Evolutionary conservation across 352 stramenopile species (phyloP), one percentile per base, ranked within the genome.

Genomic region (Phytophthora constricta): DNA sequence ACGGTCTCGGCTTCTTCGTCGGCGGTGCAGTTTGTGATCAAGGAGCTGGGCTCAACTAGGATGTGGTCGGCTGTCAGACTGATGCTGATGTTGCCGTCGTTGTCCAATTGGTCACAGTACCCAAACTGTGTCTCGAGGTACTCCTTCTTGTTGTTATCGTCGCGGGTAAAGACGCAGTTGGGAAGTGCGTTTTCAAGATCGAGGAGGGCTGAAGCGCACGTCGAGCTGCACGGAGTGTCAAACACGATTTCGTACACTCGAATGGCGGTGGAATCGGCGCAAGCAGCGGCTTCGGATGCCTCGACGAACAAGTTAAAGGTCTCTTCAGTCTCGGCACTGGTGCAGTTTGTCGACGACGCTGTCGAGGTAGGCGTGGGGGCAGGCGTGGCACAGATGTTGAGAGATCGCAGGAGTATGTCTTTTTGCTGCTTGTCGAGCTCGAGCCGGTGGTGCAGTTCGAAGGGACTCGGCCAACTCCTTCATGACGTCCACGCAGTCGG

Each of bases 111-210:
- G 5, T 68, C 50, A 27, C 59, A 67, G 27, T 54, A 61, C 11
- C 45, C 56, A 39, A 70, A 60, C 39, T 70, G 55, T 9, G 37
- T 61, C 5, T 14, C 49, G 8, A 61, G 56, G 33, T 64, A 39
- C 46, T 69, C 14, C 62, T 80, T 76, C 61, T 80, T 80, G 60
- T 80, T 80, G 26, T 33, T 63, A 23, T 42, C 56, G 19, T 75
- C 68, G 22, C 59, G 60, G 3, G 64, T 43, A 28, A 77, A 80
- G 45, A 65, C 62, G 54, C 72, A 77, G 34, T 77, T 66, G 17
- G 68, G 68, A 5, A 80, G 50, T 3, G 51, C 34, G 7, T 62
- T 33, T 2, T 52, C 72, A 7, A 80, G 65, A 9, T 46, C 19
- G 20, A 52, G 63, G 11, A 81, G 31, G 7, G 33, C 25, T 4